Evolutionary conservation across 139 green algal genomes (phyloP), one percentile per base, ranked within the genome.

Genomic region (Gonium pectorale): DNA sequence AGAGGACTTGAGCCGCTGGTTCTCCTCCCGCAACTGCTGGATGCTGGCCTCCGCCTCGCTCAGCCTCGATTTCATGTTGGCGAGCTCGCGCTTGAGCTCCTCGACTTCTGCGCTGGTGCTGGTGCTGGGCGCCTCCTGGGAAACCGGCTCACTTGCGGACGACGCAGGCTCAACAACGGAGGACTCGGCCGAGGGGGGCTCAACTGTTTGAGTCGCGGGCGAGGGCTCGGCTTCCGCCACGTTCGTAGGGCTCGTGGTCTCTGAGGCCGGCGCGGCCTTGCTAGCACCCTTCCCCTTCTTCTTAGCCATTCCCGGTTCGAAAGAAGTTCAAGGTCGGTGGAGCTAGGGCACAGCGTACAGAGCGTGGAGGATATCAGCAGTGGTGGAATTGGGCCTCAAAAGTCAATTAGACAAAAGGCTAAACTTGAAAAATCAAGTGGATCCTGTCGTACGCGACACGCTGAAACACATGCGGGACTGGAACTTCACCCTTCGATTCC

Each of bases 201-300:
- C 73, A 26, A 56, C 59, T 3, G 74, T 41, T 17, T 82, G 59
- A 0, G 54, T 37, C 2, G 60, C 46, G 37, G 56, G 33, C 22
- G 73, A 40, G 0, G 73, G 24, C 5, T 35, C n/a, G 75, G 31
- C 72, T 17, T 83, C 60, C 15, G 11, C 17, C 56, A 59, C 74
- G 5, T 9, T 31, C 5, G 4, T 66, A 29, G 56, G 54, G 38
- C 27, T 70, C 3, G 38, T 26, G 43, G 5, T 35, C 3, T 72
- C 43, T 4, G 43, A 31, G 51, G 17, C 43, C 17, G 43, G 13
- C 44, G 51, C 24, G 15, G 33, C 0, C 43, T 73, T 73, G 19
- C 44, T 46, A 4, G 62, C 77, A 35, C 43, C 33, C 77, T 85
- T 85, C 31, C 75, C 59, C 56, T 85, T 85, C 79, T 85, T 85